These are phyloP conservation scores for Boletus vinaceobasis DNA, from an alignment of 768 basidiomycete species.

Conservation along the genomic window DNA sequence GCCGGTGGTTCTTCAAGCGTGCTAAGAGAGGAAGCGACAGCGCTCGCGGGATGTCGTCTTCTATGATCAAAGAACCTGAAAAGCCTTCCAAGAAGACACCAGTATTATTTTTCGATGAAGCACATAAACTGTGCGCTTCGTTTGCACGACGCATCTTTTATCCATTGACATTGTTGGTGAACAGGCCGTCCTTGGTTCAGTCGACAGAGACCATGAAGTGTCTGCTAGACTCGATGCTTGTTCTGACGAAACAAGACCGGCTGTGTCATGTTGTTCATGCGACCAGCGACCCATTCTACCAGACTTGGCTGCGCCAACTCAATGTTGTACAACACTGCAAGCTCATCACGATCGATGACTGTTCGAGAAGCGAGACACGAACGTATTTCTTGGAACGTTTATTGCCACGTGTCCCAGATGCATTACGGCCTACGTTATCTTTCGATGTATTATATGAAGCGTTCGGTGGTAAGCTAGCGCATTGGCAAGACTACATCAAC, in stretches of 20 bases:
- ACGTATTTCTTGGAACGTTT: conserved; percentile 63
- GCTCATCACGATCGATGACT: conserved; percentile 80
- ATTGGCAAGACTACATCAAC: conserved; percentile 77
- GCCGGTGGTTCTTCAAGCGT: conserved; percentile 29
- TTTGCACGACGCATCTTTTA: background rate
- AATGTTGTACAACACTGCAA: conserved; percentile 84
- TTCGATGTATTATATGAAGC: conserved; percentile 76
- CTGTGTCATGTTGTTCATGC: conserved; percentile 80
- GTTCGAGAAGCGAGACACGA: conserved; percentile 66
- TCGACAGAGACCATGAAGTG: conserved; percentile 81
- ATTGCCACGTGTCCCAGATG: conserved; percentile 66
- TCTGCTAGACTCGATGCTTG: conserved; percentile 80
- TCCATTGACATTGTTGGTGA: background rate
- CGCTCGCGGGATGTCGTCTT: conserved; percentile 33
- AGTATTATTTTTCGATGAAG: conserved; percentile 82
- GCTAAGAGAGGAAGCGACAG: conserved; percentile 24
- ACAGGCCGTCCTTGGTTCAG: conserved; percentile 69
- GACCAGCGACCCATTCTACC: conserved; percentile 82
- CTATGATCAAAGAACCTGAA: conserved; percentile 29
- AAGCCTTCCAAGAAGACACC: conserved; percentile 64
- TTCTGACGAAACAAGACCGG: conserved; percentile 84
- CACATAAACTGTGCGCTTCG: conserved; percentile 66
- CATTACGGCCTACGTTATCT: conserved; percentile 48
- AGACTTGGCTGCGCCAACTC: conserved; percentile 76
- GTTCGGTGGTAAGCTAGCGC: conserved; percentile 81